Evolutionary conservation across 306 rosid species (phyloP), one percentile per base, ranked within the genome.

Genomic region (Dryas drummondii): DNA sequence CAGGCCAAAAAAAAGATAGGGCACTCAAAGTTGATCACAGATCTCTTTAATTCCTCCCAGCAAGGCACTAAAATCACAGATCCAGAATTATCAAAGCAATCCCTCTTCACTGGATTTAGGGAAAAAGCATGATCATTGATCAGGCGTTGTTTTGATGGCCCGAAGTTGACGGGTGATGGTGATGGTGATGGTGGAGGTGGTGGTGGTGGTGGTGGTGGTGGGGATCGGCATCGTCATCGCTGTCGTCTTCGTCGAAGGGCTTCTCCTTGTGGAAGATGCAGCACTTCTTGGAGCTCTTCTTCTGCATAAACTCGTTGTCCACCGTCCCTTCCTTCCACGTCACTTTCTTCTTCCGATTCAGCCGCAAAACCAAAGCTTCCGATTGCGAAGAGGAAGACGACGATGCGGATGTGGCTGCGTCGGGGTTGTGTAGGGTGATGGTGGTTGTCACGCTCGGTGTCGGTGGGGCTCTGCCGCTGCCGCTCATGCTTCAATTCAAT

Each of bases 201-300:
- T 22, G 22, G 81, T 74, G 63, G 26, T 71, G 84, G 54, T 79
- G 72, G 50, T 72, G 77, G 76, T 9, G 68, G 15, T 74, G 64
- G 56, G 49, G 77, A 3, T 63, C 79, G 17, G 86, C 86, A 32
- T 94, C 98, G 26, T 83, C 78, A 27, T 90, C 97, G 76, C 97
- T 88, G 58, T 92, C 88, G 83, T 92, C 97, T 77, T 94, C 97
- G 65, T 94, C 99, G 65, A 90, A 90, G 65, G 92, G 85, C 78
- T 88, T 90, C 54, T 88, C 65, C 81, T 90, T 94, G 80, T 94
- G 99, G 76, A 92, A 94, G 81, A 94, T 92, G 75, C 99, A 94
- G 58, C 99, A 94, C 80, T 92, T 94, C 74, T 94, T 94, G 80
- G 97, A 94, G 80, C 97, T 92, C 84, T 94, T 94, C 87, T 92